Conservation (phyloP, 2,329 filamentous ascomycete species). For the Pseudogymnoascus destructans region DNA sequence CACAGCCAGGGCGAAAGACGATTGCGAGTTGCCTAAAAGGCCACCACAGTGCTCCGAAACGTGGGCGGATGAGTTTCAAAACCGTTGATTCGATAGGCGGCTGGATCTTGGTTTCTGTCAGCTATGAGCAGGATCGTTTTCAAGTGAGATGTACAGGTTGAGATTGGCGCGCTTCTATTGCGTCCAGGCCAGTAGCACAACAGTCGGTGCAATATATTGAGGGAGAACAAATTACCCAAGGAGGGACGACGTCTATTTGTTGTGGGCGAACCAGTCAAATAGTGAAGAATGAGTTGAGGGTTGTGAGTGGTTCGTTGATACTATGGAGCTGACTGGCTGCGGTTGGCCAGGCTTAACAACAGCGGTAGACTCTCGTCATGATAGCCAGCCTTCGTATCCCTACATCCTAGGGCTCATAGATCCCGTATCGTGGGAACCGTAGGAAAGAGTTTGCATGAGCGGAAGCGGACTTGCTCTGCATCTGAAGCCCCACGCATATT, state of each 20-base stretch:
- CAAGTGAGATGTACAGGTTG: background rate
- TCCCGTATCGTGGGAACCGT: conserved; percentile 1
- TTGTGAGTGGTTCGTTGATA: background rate
- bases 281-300: background rate
- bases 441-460: background rate
- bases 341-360: background rate
- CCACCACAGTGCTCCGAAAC: background rate
- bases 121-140: background rate
- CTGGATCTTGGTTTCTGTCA: conserved; percentile 1
- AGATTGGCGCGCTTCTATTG: conserved; percentile 8
- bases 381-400: background rate
- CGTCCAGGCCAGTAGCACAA: conserved; percentile 1
- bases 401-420: background rate
- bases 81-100: background rate
- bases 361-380: background rate
- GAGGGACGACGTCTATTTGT: conserved; percentile 7
- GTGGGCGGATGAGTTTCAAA: background rate
- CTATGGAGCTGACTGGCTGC: background rate
- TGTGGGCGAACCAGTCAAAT: conserved; percentile 5
- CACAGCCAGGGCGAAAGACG: conserved; percentile 30
- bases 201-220: conserved; percentile 1
- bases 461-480: background rate
- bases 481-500: background rate
- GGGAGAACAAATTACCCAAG: background rate
- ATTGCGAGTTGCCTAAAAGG: background rate